A percentile compares a stretch with the other conserved stretches of the same genome.
Conservation (phyloP, 129 eudicot genomes). For the Flaveria linearis region DNA sequence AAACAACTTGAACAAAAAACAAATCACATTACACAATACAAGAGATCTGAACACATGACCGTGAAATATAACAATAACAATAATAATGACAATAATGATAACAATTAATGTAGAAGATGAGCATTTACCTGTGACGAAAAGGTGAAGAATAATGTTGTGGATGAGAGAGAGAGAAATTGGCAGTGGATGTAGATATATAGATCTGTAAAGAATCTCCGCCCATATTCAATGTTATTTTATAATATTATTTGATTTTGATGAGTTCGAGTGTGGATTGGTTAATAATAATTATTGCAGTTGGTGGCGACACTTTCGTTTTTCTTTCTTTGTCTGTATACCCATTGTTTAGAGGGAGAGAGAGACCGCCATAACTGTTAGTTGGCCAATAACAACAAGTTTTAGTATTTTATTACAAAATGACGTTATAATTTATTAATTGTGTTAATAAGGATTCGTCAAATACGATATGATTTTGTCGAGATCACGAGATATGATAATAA, state of each 20-base stretch:
- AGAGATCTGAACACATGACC: neutral
- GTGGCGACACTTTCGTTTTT: conserved; percentile 36
- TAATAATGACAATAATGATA: neutral
- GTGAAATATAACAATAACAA: conserved; percentile 9
- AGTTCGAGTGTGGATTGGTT: conserved; percentile 19
- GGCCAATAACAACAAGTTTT: neutral
- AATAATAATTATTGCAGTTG: conserved; percentile 34
- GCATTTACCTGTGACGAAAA: conserved; percentile 34
- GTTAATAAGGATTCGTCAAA: too few species aligned
- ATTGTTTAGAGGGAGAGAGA: neutral
- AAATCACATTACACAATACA: neutral
- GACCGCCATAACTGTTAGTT: neutral
- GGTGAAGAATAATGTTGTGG: conserved; percentile 16
- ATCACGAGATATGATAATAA: neutral
- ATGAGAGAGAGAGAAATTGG: conserved; percentile 23
- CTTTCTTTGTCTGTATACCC: conserved; percentile 17
- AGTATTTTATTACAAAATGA: too few species aligned
- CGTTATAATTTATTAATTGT: too few species aligned
- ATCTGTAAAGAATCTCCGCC: conserved; percentile 42
- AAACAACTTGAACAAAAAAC: neutral
- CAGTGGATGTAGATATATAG: conserved; percentile 13
- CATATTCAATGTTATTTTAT: conserved; percentile 13
- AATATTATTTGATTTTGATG: conserved; percentile 7
- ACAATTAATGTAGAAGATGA: neutral
- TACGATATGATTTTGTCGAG: neutral